These are phyloP conservation scores for Styphnolobium japonicum DNA, from an alignment of 306 rosid genomes.

Conservation along the genomic window DNA sequence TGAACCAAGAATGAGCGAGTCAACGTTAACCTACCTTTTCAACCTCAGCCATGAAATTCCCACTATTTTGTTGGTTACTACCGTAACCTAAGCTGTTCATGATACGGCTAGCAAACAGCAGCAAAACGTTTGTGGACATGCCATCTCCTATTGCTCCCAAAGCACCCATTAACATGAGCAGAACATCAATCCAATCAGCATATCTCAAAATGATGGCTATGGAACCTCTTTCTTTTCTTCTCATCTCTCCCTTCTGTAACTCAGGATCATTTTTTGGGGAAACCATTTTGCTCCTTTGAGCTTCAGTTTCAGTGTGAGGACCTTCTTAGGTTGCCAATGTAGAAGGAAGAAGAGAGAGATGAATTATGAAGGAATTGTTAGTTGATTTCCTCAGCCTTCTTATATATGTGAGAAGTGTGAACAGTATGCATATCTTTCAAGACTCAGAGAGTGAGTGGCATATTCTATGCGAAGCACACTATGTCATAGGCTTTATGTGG, in stretches of 20 bases:
- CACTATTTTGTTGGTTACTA: constrained; percentile 28
- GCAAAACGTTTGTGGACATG: constrained; percentile 77
- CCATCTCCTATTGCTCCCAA: constrained; percentile 95
- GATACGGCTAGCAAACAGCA: constrained; percentile 77
- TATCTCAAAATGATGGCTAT: constrained; percentile 56
- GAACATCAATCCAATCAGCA: constrained; percentile 72
- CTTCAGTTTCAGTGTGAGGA: not conserved
- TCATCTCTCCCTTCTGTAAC: not conserved
- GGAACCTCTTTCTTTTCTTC: constrained; percentile 34
- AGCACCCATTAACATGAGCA: constrained; percentile 75
- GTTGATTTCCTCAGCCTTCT: constrained; percentile 7
- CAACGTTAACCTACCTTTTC: constrained; percentile 55
- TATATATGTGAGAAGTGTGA: constrained; percentile 26
- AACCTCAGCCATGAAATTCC: constrained; percentile 68
- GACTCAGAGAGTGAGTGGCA: constrained; percentile 8
- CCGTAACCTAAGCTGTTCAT: constrained; percentile 87
- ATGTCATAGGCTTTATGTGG: constrained; percentile 24
- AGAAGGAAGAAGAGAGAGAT: not conserved
- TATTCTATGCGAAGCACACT: constrained; percentile 30
- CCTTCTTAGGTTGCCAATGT: not conserved
- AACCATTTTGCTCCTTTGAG: constrained; percentile 30
- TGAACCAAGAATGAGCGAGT: not conserved
- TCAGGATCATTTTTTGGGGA: constrained; percentile 33
- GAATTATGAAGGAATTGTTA: not conserved
- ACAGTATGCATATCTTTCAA: constrained; percentile 16